Conservation (phyloP, 108 stramenopile genomes). For the Asterionellopsis glacialis region DNA sequence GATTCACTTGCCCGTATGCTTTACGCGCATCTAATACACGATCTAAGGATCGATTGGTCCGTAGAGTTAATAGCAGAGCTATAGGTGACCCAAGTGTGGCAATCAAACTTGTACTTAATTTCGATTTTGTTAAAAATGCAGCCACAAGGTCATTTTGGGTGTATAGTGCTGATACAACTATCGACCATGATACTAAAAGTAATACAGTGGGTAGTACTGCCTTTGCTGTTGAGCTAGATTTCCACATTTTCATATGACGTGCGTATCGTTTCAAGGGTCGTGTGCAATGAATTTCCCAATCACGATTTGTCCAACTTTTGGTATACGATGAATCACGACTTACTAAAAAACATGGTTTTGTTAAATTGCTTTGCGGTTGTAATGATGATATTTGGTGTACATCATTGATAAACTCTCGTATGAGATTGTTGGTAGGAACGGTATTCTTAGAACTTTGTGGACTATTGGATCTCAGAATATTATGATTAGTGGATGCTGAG, state of each 20-base stretch:
- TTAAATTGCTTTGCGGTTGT: too few species aligned
- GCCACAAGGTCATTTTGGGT: slow-evolving; percentile 8
- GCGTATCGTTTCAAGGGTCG: slow-evolving; percentile 15
- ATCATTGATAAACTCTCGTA: too few species aligned
- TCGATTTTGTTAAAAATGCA: too few species aligned
- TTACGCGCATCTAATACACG: slow-evolving; percentile 24
- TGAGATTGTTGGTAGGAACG: too few species aligned
- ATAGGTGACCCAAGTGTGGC: slow-evolving; percentile 25
- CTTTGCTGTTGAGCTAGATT: slow-evolving; percentile 15
- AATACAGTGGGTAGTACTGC: slow-evolving; percentile 23
- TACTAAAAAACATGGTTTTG: background rate
- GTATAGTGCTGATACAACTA: slow-evolving; percentile 5
- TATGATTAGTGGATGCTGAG: too few species aligned
- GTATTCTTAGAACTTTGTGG: too few species aligned
- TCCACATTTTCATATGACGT: slow-evolving; percentile 23
- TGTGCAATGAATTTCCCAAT: slow-evolving; percentile 20
- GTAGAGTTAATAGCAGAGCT: slow-evolving; percentile 30
- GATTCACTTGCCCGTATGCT: slow-evolving; percentile 16
- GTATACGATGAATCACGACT: slow-evolving; percentile 24
- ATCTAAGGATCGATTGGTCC: slow-evolving; percentile 28
- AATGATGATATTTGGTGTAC: too few species aligned
- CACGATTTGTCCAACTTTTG: slow-evolving; percentile 28
- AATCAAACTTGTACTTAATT: slow-evolving; percentile 5
- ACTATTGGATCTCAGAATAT: too few species aligned
- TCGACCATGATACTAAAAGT: slow-evolving; percentile 14